These are phyloP conservation scores for Penicillium italicum DNA, from an alignment of 2,329 filamentous ascomycete species.

Conservation along the genomic window DNA sequence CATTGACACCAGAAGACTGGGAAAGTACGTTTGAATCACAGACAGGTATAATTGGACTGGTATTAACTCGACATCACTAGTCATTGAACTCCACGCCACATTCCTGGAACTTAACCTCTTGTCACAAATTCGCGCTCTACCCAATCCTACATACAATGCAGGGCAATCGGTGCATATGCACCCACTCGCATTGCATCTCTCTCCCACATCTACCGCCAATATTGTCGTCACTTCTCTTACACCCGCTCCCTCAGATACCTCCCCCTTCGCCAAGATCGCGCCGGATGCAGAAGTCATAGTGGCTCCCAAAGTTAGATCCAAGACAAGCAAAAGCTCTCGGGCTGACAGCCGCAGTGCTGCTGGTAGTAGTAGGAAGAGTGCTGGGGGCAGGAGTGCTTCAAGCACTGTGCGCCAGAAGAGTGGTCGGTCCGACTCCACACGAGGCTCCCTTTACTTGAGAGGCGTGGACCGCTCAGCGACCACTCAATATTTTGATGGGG, in stretches of 20 bases:
- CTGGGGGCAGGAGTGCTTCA: slow-evolving; percentile 63
- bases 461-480: slow-evolving; percentile 69
- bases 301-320: slow-evolving; percentile 82
- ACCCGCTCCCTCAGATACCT: slow-evolving; percentile 63
- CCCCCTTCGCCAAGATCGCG: slow-evolving; percentile 84
- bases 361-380: slow-evolving; percentile 73
- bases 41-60: not conserved
- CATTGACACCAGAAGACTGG: slow-evolving; percentile 92
- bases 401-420: slow-evolving; percentile 65
- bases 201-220: slow-evolving; percentile 91
- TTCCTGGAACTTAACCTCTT: slow-evolving; percentile 93
- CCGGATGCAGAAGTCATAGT: slow-evolving; percentile 96
- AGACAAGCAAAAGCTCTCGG: slow-evolving; percentile 58
- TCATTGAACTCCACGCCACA: slow-evolving; percentile 93
- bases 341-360: slow-evolving; percentile 76
- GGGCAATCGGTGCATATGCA: slow-evolving; percentile 59
- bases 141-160: slow-evolving; percentile 69
- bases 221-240: slow-evolving; percentile 81
- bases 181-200: slow-evolving; percentile 85
- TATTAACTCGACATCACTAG: slow-evolving; percentile 31
- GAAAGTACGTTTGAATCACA: slow-evolving; percentile 57
- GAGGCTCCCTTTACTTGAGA: slow-evolving; percentile 65
- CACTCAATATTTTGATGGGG: slow-evolving; percentile 74
- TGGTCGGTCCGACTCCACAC: slow-evolving; percentile 58
- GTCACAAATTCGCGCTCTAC: slow-evolving; percentile 86